phyloP scores from a whole-genome alignment of 2,329 filamentous ascomycete species.

The Penicillium frequentans region DNA sequence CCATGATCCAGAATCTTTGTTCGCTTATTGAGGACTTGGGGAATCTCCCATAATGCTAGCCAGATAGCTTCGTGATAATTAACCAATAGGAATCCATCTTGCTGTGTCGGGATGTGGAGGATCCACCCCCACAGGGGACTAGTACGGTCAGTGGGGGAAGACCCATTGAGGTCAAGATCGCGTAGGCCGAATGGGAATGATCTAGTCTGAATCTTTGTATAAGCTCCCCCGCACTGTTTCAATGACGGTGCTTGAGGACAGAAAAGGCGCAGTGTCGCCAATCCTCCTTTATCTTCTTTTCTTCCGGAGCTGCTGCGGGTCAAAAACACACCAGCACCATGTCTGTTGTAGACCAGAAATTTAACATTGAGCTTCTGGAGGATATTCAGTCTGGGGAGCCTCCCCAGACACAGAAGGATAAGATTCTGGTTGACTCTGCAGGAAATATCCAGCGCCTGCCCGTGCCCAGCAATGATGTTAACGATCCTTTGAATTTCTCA shows the following conservation, averaged over 20 bases:
- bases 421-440: constrained; percentile 17
- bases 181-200: too few relatives aligned
- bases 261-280: neutral
- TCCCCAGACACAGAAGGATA: neutral
- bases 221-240: too few relatives aligned
- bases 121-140: too few relatives aligned
- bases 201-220: too few relatives aligned
- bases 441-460: constrained; percentile 23
- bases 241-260: neutral
- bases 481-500: constrained; percentile 27
- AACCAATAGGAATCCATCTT: too few relatives aligned
- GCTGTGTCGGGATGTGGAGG: too few relatives aligned
- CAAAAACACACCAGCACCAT: neutral
- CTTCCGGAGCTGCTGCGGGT: constrained; percentile 2
- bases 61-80: neutral
- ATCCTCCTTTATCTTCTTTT: neutral
- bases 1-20: constrained; percentile 18
- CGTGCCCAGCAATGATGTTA: constrained; percentile 25
- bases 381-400: constrained; percentile 3
- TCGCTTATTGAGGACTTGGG: constrained; percentile 15
- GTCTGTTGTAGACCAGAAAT: constrained; percentile 8
- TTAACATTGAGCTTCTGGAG: constrained; percentile 15
- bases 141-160: too few relatives aligned
- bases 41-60: constrained; percentile 6
- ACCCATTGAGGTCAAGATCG: too few relatives aligned